Conservation (phyloP, 2,329 filamentous ascomycete species). For the Stagonosporopsis vannaccii region DNA sequence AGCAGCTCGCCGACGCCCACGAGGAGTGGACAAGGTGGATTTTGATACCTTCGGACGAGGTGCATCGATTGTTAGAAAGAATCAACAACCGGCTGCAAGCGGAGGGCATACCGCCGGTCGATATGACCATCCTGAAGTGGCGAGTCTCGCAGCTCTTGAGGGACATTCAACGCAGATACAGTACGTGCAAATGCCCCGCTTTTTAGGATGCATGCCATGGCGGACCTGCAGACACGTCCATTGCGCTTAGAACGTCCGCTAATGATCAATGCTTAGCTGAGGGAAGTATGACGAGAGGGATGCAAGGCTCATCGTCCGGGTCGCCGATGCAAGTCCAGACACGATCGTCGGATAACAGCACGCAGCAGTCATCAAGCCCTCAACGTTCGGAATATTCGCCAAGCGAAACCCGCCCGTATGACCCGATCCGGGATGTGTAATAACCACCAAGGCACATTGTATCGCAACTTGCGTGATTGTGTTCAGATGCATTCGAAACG, state of each 20-base stretch:
- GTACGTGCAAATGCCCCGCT: slow-evolving; percentile 38
- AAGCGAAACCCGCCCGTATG: slow-evolving; percentile 46
- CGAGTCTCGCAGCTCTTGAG: slow-evolving; percentile 46
- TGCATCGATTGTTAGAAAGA: slow-evolving; percentile 44
- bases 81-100: slow-evolving; percentile 45
- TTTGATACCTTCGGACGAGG: slow-evolving; percentile 47
- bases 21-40: slow-evolving; percentile 49
- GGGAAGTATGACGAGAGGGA: slow-evolving; percentile 47
- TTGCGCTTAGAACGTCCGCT: slow-evolving; percentile 37
- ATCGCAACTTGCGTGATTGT: slow-evolving; percentile 30
- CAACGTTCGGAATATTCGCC: slow-evolving; percentile 43
- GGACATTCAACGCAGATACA: slow-evolving; percentile 48
- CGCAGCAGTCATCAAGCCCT: slow-evolving; percentile 40
- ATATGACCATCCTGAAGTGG: slow-evolving; percentile 50
- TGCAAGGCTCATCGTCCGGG: slow-evolving; percentile 36
- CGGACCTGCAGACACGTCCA: slow-evolving; percentile 24
- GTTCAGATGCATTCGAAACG: slow-evolving; percentile 21
- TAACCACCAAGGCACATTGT: slow-evolving; percentile 4
- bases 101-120: slow-evolving; percentile 46
- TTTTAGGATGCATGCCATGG: slow-evolving; percentile 29
- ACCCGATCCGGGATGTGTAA: slow-evolving; percentile 49
- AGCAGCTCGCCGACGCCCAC: slow-evolving; percentile 46
- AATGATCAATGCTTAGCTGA: slow-evolving; percentile 45
- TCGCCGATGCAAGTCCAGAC: slow-evolving; percentile 39
- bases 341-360: slow-evolving; percentile 34